Percentiles rank a stretch among this genome's conserved stretches.
phyloP scores from a whole-genome alignment of 768 basidiomycete genomes.

The Favolaschia claudopus region DNA sequence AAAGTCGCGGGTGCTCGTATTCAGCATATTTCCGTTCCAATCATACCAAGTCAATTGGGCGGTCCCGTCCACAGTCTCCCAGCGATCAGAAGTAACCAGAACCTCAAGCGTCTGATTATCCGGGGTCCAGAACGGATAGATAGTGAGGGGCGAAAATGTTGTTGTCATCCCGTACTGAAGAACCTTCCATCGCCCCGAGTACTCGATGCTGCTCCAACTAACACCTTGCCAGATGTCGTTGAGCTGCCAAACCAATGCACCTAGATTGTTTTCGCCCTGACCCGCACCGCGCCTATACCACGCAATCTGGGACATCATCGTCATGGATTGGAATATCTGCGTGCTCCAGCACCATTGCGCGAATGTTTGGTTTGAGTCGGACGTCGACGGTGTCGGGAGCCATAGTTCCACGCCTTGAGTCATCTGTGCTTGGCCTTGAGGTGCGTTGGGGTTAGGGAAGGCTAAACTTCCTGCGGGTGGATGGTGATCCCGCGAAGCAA shows the following conservation, averaged over 20 bases:
- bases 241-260: slow-evolving; percentile 65
- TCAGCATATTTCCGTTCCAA: slow-evolving; percentile 54
- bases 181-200: slow-evolving; percentile 68
- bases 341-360: slow-evolving; percentile 72
- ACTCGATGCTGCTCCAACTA: slow-evolving; percentile 63
- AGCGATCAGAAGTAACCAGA: slow-evolving; percentile 59
- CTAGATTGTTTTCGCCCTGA: slow-evolving; percentile 63
- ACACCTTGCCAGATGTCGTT: slow-evolving; percentile 70
- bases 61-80: slow-evolving; percentile 51
- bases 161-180: slow-evolving; percentile 57
- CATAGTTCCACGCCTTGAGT: slow-evolving; percentile 57
- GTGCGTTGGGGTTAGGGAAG: slow-evolving; percentile 65
- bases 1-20: slow-evolving; percentile 47
- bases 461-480: slow-evolving; percentile 58
- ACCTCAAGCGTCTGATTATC: slow-evolving; percentile 55
- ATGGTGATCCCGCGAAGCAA: slow-evolving; percentile 64
- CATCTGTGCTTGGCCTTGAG: slow-evolving; percentile 62
- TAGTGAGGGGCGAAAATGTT: slow-evolving; percentile 53
- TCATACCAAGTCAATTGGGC: slow-evolving; percentile 66
- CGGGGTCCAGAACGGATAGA: slow-evolving; percentile 66
- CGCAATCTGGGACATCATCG: slow-evolving; percentile 64
- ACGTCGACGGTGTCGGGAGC: slow-evolving; percentile 59
- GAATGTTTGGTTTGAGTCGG: slow-evolving; percentile 63
- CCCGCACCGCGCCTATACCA: slow-evolving; percentile 70
- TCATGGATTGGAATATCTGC: slow-evolving; percentile 66